phyloP scores from a whole-genome alignment of 805 yeast species.

The Priceomyces fermenticarens region DNA sequence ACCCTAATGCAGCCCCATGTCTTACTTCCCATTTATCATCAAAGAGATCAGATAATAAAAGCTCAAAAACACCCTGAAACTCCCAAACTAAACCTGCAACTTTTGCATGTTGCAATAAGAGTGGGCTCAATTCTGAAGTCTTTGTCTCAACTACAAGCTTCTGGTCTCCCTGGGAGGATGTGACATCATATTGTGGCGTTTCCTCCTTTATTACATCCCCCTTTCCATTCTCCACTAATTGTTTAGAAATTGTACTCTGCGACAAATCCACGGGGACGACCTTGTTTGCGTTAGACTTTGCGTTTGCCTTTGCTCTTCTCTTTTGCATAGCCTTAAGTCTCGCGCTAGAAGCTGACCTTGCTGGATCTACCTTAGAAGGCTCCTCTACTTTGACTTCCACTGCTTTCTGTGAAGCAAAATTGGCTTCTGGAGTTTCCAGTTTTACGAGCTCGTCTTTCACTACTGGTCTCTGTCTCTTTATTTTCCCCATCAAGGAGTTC shows the following conservation, averaged over 20 bases:
- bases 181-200: slow-evolving; percentile 52
- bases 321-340: slow-evolving; percentile 93
- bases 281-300: slow-evolving; percentile 47
- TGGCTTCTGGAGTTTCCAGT: slow-evolving; percentile 6
- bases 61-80: slow-evolving; percentile 87
- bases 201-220: slow-evolving; percentile 14
- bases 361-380: slow-evolving; percentile 13
- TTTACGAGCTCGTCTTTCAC: slow-evolving; percentile 6
- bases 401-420: no score
- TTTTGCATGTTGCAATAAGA: slow-evolving; percentile 66
- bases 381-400: neutral
- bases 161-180: slow-evolving; percentile 76
- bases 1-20: slow-evolving; percentile 92
- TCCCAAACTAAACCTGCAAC: slow-evolving; percentile 85
- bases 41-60: slow-evolving; percentile 73
- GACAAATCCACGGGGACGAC: slow-evolving; percentile 61
- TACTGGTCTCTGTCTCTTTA: slow-evolving; percentile 41
- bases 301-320: slow-evolving; percentile 75
- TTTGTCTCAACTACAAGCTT: slow-evolving; percentile 83
- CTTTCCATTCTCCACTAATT: slow-evolving; percentile 44
- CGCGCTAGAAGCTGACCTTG: slow-evolving; percentile 51
- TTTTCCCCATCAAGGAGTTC: slow-evolving; percentile 41
- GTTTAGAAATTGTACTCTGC: slow-evolving; percentile 63
- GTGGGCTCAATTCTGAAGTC: slow-evolving; percentile 60
- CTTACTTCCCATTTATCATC: slow-evolving; percentile 90